Percentiles rank a stretch among this genome's conserved stretches.
Evolutionary conservation across 345 rosid genomes (phyloP).

Genomic region (Hevea brasiliensis): DNA sequence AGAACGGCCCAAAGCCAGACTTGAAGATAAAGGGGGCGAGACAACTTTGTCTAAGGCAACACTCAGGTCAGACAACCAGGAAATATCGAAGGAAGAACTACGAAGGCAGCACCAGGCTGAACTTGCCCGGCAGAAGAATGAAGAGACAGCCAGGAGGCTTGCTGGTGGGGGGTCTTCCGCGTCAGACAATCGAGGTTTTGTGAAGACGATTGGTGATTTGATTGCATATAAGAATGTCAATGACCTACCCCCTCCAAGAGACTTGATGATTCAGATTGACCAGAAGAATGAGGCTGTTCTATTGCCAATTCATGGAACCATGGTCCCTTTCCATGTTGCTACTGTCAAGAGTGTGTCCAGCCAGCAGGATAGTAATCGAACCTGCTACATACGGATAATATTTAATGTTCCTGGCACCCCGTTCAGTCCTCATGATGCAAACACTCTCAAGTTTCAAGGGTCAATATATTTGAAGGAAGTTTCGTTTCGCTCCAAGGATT

Average conservation of each 20-base stretch:
- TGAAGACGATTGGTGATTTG: constrained; percentile 64
- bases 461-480: constrained; percentile 81
- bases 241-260: constrained; percentile 74
- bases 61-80: constrained; percentile 86
- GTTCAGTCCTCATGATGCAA: constrained; percentile 75
- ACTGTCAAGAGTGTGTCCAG: constrained; percentile 85
- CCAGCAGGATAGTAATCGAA: constrained; percentile 83
- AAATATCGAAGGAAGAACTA: constrained; percentile 86
- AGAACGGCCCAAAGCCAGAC: constrained; percentile 32
- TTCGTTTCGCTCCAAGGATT: constrained; percentile 84
- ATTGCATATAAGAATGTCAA: constrained; percentile 83
- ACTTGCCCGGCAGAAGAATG: constrained; percentile 94
- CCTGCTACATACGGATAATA: constrained; percentile 76
- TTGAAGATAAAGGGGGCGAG: constrained; percentile 44
- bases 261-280: constrained; percentile 79
- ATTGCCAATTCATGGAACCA: constrained; percentile 78
- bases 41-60: constrained; percentile 60
- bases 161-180: constrained; percentile 68
- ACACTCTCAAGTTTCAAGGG: constrained; percentile 63
- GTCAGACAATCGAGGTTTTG: constrained; percentile 59
- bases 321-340: constrained; percentile 92
- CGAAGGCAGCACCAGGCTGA: constrained; percentile 99
- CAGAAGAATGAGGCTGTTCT: constrained; percentile 86
- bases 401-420: constrained; percentile 88
- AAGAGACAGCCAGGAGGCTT: constrained; percentile 94